Base-by-base conservation (phyloP, 2,329 filamentous ascomycete genomes). In the Aspergillus awamori region DNA sequence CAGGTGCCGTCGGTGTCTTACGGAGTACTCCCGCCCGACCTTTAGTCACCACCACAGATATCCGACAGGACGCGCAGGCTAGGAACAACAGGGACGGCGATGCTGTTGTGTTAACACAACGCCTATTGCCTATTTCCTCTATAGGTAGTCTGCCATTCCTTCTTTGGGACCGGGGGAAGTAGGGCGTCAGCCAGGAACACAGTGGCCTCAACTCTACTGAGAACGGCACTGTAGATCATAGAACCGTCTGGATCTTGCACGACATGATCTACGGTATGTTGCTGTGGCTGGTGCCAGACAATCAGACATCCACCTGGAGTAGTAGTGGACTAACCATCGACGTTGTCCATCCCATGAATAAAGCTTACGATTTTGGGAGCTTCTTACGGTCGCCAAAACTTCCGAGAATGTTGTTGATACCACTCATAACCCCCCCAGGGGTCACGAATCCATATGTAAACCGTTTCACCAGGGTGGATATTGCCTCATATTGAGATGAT, bases 21-120 rank as follows among this genome's bases (percentile, higher is more conserved):
- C 55, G 54, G 59, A 61, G 54, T 36, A 61, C 55, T 49, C 59
- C 55, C 43, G 47, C 54, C 59, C 55, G 59, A 28, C 22, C 39
- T 53, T 17, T 20, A 24, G 11, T 36, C 33, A 36, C n/a, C 38
- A 17, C 48, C 11, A 22, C 15, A 41, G 30, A 41, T 26, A 30
- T 38, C 36, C 36, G 15, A 28, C 36, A 11, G 20, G 6, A 30
- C 39, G 38, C 38, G 41, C 49, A 43, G 28, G 26, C 49, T 30
- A 24, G 57, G 15, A 59, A 56, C 30, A 48, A 56, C 15, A 48
- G 26, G 24, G 51, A 43, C 43, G 47, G 53, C 39, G 59, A 57
- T 53, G 62, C 47, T 57, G 62, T 59, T 20, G 53, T 10, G 17
- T 33, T 26, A 26, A 38, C 41, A 59, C 60, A 53, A 20, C 53